Percentiles rank a stretch among this genome's conserved stretches.
phyloP scores from a whole-genome alignment of 78 protist genomes.

The Dictyostelium purpureum region DNA sequence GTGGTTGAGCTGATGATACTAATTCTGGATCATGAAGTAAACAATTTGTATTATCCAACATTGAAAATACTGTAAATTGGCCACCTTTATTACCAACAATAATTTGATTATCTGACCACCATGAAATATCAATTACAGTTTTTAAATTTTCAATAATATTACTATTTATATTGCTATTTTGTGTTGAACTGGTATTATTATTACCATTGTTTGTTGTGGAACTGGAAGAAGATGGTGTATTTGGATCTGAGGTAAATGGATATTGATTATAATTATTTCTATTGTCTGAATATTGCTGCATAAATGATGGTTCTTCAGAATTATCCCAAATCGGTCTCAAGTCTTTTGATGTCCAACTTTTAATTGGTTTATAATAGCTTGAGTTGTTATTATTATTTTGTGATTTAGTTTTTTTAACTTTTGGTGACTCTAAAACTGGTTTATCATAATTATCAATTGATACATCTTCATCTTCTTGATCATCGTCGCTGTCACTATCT shows the following conservation, averaged over 20 bases:
- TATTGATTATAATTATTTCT: neutral
- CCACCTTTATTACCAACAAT: conserved; percentile 36
- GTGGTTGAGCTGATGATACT: conserved; percentile 58
- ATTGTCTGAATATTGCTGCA: neutral
- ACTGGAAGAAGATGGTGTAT: neutral
- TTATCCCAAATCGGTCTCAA: conserved; percentile 1
- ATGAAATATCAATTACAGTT: conserved; percentile 39
- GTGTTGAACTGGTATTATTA: neutral
- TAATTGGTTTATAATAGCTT: conserved; percentile 10
- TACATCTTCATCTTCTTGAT: neutral
- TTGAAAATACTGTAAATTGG: conserved; percentile 53
- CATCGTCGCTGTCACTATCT: neutral
- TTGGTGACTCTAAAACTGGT: conserved; percentile 2
- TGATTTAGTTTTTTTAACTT: too few relatives aligned
- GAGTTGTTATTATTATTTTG: too few relatives aligned
- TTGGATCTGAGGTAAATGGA: neutral
- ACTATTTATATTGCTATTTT: neutral
- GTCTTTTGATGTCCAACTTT: conserved; percentile 6
- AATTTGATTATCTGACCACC: conserved; percentile 73
- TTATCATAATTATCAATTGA: neutral
- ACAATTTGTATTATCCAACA: conserved; percentile 26
- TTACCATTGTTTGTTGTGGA: neutral
- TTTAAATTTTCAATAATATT: neutral
- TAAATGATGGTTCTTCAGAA: neutral
- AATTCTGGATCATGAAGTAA: conserved; percentile 61